Conservation (phyloP, 2,329 filamentous ascomycete genomes). For the Claviceps purpurea region DNA sequence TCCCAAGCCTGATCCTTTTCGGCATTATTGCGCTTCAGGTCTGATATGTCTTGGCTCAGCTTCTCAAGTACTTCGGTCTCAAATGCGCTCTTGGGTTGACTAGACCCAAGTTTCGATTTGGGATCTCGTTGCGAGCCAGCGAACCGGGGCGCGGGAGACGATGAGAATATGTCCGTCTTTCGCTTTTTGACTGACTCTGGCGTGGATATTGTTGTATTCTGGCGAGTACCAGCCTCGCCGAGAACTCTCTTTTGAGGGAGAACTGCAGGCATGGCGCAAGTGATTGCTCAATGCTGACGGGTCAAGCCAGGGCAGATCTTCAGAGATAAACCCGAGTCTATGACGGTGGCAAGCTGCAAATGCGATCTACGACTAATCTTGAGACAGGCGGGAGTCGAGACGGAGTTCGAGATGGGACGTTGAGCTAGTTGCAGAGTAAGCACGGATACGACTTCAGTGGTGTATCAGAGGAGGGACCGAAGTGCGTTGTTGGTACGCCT, state of each 20-base stretch:
- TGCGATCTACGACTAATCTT: background rate
- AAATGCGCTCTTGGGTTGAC: conserved; percentile 78
- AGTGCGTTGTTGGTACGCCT: background rate
- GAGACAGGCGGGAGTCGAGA: background rate
- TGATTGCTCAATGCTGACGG: background rate
- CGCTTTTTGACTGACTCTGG: conserved; percentile 60
- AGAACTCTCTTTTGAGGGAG: conserved; percentile 62
- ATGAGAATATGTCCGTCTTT: conserved; percentile 48
- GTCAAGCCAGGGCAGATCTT: background rate
- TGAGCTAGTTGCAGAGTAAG: no score
- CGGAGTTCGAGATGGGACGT: no score
- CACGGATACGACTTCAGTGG: no score
- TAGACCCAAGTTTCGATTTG: conserved; percentile 51
- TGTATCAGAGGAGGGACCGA: no score
- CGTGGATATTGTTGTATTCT: conserved; percentile 46
- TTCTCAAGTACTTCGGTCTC: conserved; percentile 92
- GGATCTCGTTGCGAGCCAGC: conserved; percentile 50
- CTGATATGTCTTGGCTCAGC: conserved; percentile 83
- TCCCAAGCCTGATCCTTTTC: conserved; percentile 94
- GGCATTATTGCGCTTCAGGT: conserved; percentile 71
- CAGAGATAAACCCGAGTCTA: background rate
- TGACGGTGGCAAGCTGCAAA: background rate
- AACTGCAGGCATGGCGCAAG: conserved; percentile 31
- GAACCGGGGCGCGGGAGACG: conserved; percentile 42
- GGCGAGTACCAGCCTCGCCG: conserved; percentile 51